Evolutionary conservation across 1,284 basidiomycete genomes (phyloP).

Genomic region (Cryptococcus maquisensis): DNA sequence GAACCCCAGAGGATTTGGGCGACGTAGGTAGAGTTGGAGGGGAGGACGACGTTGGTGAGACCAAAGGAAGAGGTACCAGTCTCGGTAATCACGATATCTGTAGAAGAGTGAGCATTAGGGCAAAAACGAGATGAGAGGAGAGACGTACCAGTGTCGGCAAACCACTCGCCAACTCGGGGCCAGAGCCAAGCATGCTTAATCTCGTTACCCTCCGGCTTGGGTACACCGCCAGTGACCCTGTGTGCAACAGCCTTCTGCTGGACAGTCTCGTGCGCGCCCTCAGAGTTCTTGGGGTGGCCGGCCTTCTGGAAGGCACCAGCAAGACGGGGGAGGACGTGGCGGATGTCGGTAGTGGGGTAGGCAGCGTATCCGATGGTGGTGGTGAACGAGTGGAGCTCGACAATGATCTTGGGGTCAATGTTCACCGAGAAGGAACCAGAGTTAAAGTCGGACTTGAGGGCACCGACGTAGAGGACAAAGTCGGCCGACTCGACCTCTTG

Average conservation of each 20-base stretch:
- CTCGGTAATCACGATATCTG: conserved; percentile 74
- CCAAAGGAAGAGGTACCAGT: conserved; percentile 67
- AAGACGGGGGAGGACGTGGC: conserved; percentile 49
- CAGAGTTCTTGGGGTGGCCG: conserved; percentile 19
- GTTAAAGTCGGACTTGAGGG: conserved; percentile 74
- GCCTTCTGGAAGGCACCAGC: conserved; percentile 40
- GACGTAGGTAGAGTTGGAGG: conserved; percentile 61
- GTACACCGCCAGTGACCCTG: conserved; percentile 23
- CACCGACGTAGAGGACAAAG: conserved; percentile 77
- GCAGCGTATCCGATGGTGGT: conserved; percentile 58
- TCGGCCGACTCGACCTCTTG: conserved; percentile 76
- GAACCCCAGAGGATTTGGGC: conserved; percentile 57
- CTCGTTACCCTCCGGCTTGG: conserved; percentile 30
- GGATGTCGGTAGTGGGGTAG: conserved; percentile 52
- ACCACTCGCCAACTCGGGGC: conserved; percentile 76
- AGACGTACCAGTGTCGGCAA: conserved; percentile 57
- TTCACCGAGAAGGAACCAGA: conserved; percentile 52
- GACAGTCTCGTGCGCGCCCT: conserved; percentile 21
- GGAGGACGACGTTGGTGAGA: conserved; percentile 70
- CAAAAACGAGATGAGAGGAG: neutral
- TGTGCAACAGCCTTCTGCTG: conserved; percentile 33
- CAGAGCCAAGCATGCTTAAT: conserved; percentile 79
- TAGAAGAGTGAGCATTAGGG: neutral
- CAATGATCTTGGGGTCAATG: conserved; percentile 56
- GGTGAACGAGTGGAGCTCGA: conserved; percentile 77